These are phyloP conservation scores for Furcasterigmium furcatum DNA, from an alignment of 2,329 filamentous ascomycete genomes.

Conservation along the genomic window DNA sequence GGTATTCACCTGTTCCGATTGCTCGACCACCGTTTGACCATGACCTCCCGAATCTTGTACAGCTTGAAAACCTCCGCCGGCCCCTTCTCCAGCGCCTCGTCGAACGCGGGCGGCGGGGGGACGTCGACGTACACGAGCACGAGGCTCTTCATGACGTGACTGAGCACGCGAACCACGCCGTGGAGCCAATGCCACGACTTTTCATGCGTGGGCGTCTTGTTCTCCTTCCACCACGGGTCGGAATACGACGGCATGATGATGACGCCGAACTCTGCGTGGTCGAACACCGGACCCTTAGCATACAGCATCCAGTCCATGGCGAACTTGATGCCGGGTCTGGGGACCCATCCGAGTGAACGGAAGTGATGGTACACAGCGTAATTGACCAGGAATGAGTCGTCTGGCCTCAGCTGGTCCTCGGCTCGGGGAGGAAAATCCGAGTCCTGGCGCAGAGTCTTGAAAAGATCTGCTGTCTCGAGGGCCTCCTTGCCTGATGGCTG, in stretches of 20 bases:
- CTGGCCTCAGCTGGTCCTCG: slow-evolving; percentile 53
- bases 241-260: slow-evolving; percentile 81
- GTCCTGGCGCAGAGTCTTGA: slow-evolving; percentile 64
- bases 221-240: slow-evolving; percentile 66
- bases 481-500: slow-evolving; percentile 40
- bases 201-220: slow-evolving; percentile 44
- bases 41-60: slow-evolving; percentile 78
- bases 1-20: slow-evolving; percentile 60
- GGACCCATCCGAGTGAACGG: slow-evolving; percentile 91
- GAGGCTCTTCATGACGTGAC: slow-evolving; percentile 85
- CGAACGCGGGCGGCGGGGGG: slow-evolving; percentile 59
- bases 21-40: slow-evolving; percentile 78
- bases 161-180: slow-evolving; percentile 83
- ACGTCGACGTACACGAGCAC: slow-evolving; percentile 90
- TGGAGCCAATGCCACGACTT: slow-evolving; percentile 81
- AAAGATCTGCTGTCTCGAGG: slow-evolving; percentile 53
- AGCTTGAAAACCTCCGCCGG: slow-evolving; percentile 61
- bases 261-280: slow-evolving; percentile 90
- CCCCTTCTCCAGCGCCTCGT: slow-evolving; percentile 44
- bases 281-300: slow-evolving; percentile 86
- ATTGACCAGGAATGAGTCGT: slow-evolving; percentile 81
- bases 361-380: slow-evolving; percentile 96
- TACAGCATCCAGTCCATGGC: slow-evolving; percentile 95
- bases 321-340: slow-evolving; percentile 90
- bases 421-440: slow-evolving; percentile 64